Evolutionary conservation across 2,329 filamentous ascomycete species (phyloP).

Genomic region (Alternaria metachromatica): DNA sequence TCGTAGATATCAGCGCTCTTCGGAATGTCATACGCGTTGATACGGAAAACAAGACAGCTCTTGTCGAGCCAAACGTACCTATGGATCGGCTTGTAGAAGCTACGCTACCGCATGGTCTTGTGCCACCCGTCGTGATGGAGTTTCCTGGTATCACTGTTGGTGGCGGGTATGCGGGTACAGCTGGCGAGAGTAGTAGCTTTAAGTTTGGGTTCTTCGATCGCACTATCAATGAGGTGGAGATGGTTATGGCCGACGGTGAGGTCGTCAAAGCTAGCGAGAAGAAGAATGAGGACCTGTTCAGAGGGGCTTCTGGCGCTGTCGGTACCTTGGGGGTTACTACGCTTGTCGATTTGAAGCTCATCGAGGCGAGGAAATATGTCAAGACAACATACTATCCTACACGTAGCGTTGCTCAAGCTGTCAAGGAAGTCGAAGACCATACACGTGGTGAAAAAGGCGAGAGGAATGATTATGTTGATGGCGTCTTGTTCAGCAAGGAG

Average conservation of each 20-base stretch:
- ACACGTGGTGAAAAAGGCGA: constrained; percentile 44
- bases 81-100: constrained; percentile 70
- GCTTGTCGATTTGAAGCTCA: constrained; percentile 57
- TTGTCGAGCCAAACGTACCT: constrained; percentile 74
- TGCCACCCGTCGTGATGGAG: constrained; percentile 73
- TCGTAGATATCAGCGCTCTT: constrained; percentile 71
- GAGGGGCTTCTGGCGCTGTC: constrained; percentile 69
- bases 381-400: constrained; percentile 58
- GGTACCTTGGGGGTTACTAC: constrained; percentile 73
- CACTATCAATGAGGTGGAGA: constrained; percentile 67
- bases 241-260: constrained; percentile 68
- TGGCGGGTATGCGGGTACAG: constrained; percentile 71
- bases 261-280: constrained; percentile 62
- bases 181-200: constrained; percentile 73
- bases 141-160: constrained; percentile 76
- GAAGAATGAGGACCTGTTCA: constrained; percentile 66
- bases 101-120: constrained; percentile 61
- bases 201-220: constrained; percentile 70
- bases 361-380: constrained; percentile 56
- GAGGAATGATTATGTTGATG: constrained; percentile 57
- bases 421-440: constrained; percentile 49
- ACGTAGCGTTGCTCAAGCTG: constrained; percentile 50
- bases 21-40: constrained; percentile 69
- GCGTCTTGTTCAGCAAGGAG: constrained; percentile 56
- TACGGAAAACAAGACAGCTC: constrained; percentile 58